Evolutionary conservation across 2,329 filamentous ascomycete genomes (phyloP), one percentile per base, ranked within the genome.

Genomic region (Talaromyces sp.): DNA sequence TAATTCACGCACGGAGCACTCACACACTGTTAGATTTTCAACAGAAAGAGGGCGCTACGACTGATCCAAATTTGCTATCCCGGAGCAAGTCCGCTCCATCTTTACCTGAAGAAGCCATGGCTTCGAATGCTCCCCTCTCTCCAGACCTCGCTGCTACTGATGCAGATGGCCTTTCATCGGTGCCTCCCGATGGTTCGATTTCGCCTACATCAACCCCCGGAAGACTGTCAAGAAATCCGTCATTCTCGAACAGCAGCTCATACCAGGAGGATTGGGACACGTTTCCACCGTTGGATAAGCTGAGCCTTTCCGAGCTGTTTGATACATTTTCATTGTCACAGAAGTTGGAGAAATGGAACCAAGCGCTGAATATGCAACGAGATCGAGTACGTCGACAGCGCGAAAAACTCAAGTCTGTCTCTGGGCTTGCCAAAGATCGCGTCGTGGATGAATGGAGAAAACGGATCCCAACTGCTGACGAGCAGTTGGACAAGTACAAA

Each of bases 401-500:
- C 72, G 90, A 95, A 75, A 92, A 87, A 66, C 79, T 97, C 67
- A 92, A 91, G 76, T 88, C 87, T 22, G 88, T 86, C 69, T 89
- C 93, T 59, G 84, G 89, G 72, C 87, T 87, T 70, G 93, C 94
- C n/a, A 91, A 89, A 73, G 90, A 96, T 70, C 89, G 91, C 66
- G 92, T 98, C 73, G 90, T 98, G 27, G 93, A 96, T 70, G 92
- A 98, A 81, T 96, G 92, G 92, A 88, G 92, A 65, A 90, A 91
- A 63, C 87, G 93, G 45, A 87, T 96, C 10, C 93, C 93, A 2
- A 89, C 91, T 3, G 90, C 93, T 19, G 93, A 97, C 68, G 94
- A 98, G 77, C 93, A 96, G 80, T 85, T 98, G 64, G 92, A 96
- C 52, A 92, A 92, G 72, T 98, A 98, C 78, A 87, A 90, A 70